Evolutionary conservation across 2,329 filamentous ascomycete species (phyloP), one percentile per base, ranked within the genome.

Genomic region (Botryotinia globosa): DNA sequence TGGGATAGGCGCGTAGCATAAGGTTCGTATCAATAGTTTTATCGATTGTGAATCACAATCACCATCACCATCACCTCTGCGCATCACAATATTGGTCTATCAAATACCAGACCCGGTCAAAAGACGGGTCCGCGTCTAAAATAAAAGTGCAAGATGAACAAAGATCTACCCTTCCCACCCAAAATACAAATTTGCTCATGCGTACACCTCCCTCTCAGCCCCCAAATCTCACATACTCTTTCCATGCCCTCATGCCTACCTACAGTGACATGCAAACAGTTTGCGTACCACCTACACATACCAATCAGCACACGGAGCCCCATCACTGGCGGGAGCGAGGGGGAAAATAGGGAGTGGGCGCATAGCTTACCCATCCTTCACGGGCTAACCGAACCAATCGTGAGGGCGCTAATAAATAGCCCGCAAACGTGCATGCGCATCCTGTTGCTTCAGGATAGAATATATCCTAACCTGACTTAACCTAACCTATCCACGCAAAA

Each of bases 351-450:
- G 34, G 48, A 56, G 45, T 34, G 48, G 64, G 48, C 64, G 64
- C 64, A 67, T 67, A 56, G 32, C 25, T 25, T 34, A 66, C 25
- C 34, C 22, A n/a, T 54, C 64, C 64, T 67, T 67, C 45, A 42
- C 64, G 3, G 37, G 16, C 22, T 56, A 67, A 39, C 29, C 64
- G 64, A 56, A 20, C 64, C 48, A 67, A 67, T 67, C n/a, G 39
- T 25, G 64, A 37, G 48, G 48, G 64, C 64, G 64, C 48, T 54
- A 54, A 56, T n/a, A 14, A 67, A 67, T n/a, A 56, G 64, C 45
- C 64, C 34, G 39, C 64, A 39, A 64, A 67, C 64, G 34, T 56
- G 48, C 64, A 67, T 56, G 48, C 48, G 48, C 48, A 42, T 54
- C 64, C 45, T 67, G 34, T 56, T 18, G 25, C 48, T 54, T 56